Evolutionary conservation across 352 stramenopile genomes (phyloP).

Genomic region (Peronospora tabacina): DNA sequence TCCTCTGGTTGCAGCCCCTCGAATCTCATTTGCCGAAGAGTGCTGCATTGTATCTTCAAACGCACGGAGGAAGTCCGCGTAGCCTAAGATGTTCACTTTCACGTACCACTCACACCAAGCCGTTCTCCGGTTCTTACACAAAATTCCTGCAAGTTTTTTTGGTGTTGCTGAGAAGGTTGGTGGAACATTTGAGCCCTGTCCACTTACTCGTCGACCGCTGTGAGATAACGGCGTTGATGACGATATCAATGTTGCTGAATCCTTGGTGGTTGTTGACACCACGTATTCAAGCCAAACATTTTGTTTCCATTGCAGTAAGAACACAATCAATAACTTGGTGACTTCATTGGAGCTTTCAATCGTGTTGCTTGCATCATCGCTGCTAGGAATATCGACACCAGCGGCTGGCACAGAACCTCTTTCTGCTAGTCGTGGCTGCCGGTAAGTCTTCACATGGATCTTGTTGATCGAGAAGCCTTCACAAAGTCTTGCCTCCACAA

Average conservation of each 20-base stretch:
- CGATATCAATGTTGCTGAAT: slow-evolving; percentile 6
- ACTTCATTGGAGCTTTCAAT: slow-evolving; percentile 22
- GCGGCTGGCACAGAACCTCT: neutral
- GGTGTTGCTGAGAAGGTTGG: slow-evolving; percentile 12
- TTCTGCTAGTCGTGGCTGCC: slow-evolving; percentile 24
- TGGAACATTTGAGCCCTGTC: slow-evolving; percentile 19
- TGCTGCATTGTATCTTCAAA: slow-evolving; percentile 60
- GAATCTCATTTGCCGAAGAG: slow-evolving; percentile 5
- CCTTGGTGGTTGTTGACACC: slow-evolving; percentile 58
- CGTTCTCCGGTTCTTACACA: slow-evolving; percentile 37
- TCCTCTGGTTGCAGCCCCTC: slow-evolving; percentile 3
- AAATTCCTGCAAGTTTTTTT: slow-evolving; percentile 25
- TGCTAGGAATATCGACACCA: slow-evolving; percentile 10
- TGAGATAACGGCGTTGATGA: slow-evolving; percentile 4
- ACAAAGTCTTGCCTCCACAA: slow-evolving; percentile 69
- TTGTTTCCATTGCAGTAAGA: slow-evolving; percentile 83
- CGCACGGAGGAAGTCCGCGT: slow-evolving; percentile 73
- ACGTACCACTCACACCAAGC: slow-evolving; percentile 77
- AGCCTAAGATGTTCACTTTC: slow-evolving; percentile 79
- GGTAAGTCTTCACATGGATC: slow-evolving; percentile 50
- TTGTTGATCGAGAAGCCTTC: slow-evolving; percentile 85
- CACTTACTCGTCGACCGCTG: slow-evolving; percentile 16
- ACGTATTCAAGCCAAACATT: slow-evolving; percentile 88
- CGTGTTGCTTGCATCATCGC: neutral
- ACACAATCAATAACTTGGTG: slow-evolving; percentile 73